phyloP scores from a whole-genome alignment of 208 protist genomes.

The Leishmania mexicana region DNA sequence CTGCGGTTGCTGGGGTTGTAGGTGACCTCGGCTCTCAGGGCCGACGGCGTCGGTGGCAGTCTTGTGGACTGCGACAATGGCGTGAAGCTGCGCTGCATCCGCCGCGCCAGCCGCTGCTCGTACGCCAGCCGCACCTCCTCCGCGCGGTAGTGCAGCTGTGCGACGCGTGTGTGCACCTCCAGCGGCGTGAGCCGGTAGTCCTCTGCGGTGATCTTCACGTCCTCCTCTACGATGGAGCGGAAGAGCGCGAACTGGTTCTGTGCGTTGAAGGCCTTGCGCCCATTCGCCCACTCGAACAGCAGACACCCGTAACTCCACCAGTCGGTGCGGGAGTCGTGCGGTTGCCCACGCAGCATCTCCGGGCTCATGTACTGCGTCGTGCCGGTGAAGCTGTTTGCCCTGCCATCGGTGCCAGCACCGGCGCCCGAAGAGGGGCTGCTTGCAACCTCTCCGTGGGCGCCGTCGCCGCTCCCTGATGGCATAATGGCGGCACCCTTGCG shows the following conservation, averaged over 20 bases:
- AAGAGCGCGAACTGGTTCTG: conserved; percentile 69
- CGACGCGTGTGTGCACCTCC: conserved; percentile 69
- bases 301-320: conserved; percentile 97
- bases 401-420: conserved; percentile 7
- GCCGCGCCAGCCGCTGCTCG: conserved; percentile 21
- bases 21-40: conserved; percentile 7
- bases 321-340: conserved; percentile 92
- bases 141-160: conserved; percentile 68
- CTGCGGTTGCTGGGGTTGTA: conserved; percentile 31
- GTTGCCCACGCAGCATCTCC: conserved; percentile 86
- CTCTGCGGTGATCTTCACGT: conserved; percentile 48
- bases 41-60: not conserved
- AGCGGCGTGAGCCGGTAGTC: conserved; percentile 79
- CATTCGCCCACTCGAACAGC: conserved; percentile 95
- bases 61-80: not conserved
- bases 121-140: conserved; percentile 36
- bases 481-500: conserved; percentile 51
- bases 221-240: conserved; percentile 74
- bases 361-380: conserved; percentile 96
- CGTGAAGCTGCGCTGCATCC: not conserved
- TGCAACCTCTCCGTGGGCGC: not conserved
- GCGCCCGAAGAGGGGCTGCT: not conserved
- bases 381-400: conserved; percentile 91
- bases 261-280: conserved; percentile 77
- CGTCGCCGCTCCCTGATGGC: conserved; percentile 3